Evolutionary conservation across 2,329 filamentous ascomycete species (phyloP), one percentile per base, ranked within the genome.

Genomic region (Cadophora luteo-olivacea): DNA sequence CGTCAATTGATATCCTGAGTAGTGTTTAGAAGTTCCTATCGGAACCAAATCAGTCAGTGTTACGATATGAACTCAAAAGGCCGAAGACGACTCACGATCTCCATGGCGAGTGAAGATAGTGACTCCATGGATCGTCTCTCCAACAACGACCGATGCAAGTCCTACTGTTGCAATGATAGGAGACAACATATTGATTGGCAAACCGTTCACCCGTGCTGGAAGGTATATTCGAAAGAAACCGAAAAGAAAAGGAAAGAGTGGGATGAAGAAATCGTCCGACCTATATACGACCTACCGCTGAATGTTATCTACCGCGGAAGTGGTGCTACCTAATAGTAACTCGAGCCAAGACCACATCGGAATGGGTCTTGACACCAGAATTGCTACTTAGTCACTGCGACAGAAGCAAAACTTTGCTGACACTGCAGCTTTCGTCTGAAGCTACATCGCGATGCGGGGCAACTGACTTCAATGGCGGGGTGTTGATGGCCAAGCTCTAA

Each of bases 31-130:
- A 24, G 61, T 65, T 9, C 68, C 68, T 70, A 14, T 22, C 4
- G 22, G 45, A 14, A 3, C 19, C n/a, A n/a, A 49, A 14, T 49
- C 6, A 49, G 45, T 8, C n/a, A 45, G 3, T 49, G 4, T 22
- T 19, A 1, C 45, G 2, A 11, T 19, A 19, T 22, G 5, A 45
- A 45, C 5, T 5, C 12, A 19, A 6, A 22, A 2, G 19, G 2
- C 19, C 45, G 45, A 22, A 14, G 4, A 29, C 14, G 11, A 33
- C 61, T 61, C 38, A 68, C 94, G 88, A 80, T 97, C 94, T 68
- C 94, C 94, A 81, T 97, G 94, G 58, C 93, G 91, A 74, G 92
- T 88, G 83, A 95, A 97, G 80, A 97, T 89, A 80, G 93, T 94
- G 51, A 90, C 88, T 64, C 92, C 93, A 22, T 96, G 84, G 25